phyloP scores from a whole-genome alignment of 306 rosid species.

The Prunus kanzakura region DNA sequence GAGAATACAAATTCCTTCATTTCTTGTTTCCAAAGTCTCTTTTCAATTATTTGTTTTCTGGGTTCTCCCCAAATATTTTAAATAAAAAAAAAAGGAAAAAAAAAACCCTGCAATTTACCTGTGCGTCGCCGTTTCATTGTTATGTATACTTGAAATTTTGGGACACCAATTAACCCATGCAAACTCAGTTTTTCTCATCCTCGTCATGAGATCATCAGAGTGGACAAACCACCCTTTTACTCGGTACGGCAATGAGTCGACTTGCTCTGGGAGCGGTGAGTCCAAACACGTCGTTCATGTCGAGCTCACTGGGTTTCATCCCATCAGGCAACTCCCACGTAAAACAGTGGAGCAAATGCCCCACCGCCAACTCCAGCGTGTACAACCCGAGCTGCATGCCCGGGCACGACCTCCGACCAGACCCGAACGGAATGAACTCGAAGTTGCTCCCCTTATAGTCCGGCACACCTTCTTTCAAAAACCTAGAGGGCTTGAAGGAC shows the following conservation, averaged over 20 bases:
- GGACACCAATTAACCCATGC: background rate
- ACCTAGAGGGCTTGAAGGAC: slow-evolving; percentile 51
- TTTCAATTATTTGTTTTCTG: background rate
- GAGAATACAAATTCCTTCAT: background rate
- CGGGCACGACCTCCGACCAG: slow-evolving; percentile 92
- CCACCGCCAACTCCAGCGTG: slow-evolving; percentile 69
- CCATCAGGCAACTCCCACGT: slow-evolving; percentile 81
- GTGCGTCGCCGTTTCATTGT: background rate
- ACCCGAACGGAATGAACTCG: slow-evolving; percentile 88
- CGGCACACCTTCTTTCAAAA: slow-evolving; percentile 42
- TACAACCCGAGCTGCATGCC: slow-evolving; percentile 85
- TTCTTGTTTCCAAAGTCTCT: background rate
- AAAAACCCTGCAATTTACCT: background rate
- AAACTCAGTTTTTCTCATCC: background rate
- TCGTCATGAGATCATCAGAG: slow-evolving; percentile 10
- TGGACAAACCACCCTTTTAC: slow-evolving; percentile 50
- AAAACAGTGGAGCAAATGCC: slow-evolving; percentile 75
- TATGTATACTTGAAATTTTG: background rate
- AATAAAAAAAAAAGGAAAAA: background rate
- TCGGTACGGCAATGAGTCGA: slow-evolving; percentile 76
- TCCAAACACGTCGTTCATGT: slow-evolving; percentile 77
- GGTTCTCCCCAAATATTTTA: background rate
- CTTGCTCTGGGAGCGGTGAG: slow-evolving; percentile 86
- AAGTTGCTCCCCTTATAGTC: slow-evolving; percentile 81
- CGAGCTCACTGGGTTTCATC: slow-evolving; percentile 75